Evolutionary conservation across 371 early-diverging fungal genomes (phyloP), one percentile per base, ranked within the genome.

Genomic region (Actinomortierella ambigua): DNA sequence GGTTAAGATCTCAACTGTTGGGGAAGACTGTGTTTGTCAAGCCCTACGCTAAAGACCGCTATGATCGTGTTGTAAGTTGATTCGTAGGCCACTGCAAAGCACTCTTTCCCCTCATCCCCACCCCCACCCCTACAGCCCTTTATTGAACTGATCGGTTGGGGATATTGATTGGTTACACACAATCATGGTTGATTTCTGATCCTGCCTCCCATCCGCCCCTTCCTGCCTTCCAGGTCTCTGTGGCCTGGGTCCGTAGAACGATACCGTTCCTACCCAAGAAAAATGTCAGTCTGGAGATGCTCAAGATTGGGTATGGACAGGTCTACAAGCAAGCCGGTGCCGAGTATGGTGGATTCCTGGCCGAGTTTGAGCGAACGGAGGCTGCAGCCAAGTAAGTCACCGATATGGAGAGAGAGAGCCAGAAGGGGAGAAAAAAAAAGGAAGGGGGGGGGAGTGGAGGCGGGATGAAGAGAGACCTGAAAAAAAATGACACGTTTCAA

Each of bases 241-340:
- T 90, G 85, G 89, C 85, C 6, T 86, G 81, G 73, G 78, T 81
- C 6, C 81, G 85, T 23, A 34, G 63, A 20, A 69, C 29, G 59
- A 22, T 85, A 66, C 39, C 83, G 69, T 61, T 83, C 49, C 62
- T 63, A 55, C 56, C 79, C 44, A 68, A 42, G 65, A 59, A 81
- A 77, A 90, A 93, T 66, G 84, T 93, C 11, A 87, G 90, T 39
- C 57, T 82, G 1, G 86, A 89, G 57, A 86, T 93, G 89, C 63
- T 91, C 6, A 75, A 81, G 62, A 66, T 68, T 17, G 94, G 94
- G 4, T 68, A 82, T 56, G 93, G 90, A 20, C 82, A 83, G 26
- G 78, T 93, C 17, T 93, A 93, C 65, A 76, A 66, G 29, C 82
- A 86, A 48, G 78, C 78, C 28, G 90, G 90, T n/a, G 87, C 87